phyloP scores from a whole-genome alignment of 2,329 filamentous ascomycete species.

The Metarhizium guizhouense region DNA sequence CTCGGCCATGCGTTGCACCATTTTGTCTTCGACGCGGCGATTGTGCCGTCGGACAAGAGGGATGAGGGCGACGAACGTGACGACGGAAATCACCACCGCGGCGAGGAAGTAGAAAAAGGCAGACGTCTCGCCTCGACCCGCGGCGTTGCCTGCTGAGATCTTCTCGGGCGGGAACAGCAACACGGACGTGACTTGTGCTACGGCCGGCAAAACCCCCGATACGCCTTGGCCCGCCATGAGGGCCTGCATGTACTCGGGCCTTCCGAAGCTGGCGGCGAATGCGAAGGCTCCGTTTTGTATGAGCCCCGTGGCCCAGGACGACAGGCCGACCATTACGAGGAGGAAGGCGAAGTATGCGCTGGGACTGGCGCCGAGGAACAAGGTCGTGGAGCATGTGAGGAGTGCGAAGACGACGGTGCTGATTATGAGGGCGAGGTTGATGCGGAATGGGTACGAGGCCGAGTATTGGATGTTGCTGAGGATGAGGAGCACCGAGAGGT shows the following conservation, averaged over 20 bases:
- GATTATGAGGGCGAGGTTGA: constrained; percentile 65
- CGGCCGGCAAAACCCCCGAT: constrained; percentile 79
- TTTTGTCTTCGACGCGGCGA: constrained; percentile 39
- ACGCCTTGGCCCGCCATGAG: constrained; percentile 94
- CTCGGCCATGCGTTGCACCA: constrained; percentile 38
- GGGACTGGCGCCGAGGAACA: constrained; percentile 54
- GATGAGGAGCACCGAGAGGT: constrained; percentile 65
- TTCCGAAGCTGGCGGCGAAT: constrained; percentile 76
- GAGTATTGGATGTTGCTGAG: constrained; percentile 72
- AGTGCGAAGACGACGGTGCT: constrained; percentile 71
- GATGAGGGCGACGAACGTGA: constrained; percentile 64
- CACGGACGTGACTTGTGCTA: constrained; percentile 80
- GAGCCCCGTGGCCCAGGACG: constrained; percentile 72
- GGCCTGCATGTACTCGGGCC: constrained; percentile 85
- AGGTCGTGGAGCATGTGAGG: constrained; percentile 69
- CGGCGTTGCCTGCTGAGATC: constrained; percentile 12
- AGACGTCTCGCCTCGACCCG: constrained; percentile 34
- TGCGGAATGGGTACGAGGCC: constrained; percentile 82
- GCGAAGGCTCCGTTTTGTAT: constrained; percentile 94
- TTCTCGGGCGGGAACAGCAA: constrained; percentile 41
- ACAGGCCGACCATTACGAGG: constrained; percentile 70
- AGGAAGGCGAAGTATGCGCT: constrained; percentile 70
- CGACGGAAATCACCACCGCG: constrained; percentile 65
- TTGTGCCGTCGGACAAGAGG: constrained; percentile 58
- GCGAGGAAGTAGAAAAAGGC: constrained; percentile 90